Conservation (phyloP, 345 rosid species). For the Garcia nutans region DNA sequence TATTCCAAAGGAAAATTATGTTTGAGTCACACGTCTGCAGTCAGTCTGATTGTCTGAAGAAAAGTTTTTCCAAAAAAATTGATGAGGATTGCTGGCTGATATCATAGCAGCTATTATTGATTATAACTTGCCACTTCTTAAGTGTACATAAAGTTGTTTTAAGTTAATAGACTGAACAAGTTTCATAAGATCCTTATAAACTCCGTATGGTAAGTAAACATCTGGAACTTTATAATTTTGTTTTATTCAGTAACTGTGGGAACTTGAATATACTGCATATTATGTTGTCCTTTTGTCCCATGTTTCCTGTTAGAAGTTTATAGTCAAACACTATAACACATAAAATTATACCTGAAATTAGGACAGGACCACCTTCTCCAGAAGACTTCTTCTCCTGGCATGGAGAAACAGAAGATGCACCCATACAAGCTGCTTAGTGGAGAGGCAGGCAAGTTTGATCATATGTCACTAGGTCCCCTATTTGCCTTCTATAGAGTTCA, state of each 20-base stretch:
- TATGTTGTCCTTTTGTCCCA: constrained; percentile 1
- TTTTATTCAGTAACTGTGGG: constrained; percentile 18
- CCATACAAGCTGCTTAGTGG: constrained; percentile 17
- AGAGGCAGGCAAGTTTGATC: constrained; percentile 36
- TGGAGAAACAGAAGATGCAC: constrained; percentile 28
- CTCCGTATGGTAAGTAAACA: neutral
- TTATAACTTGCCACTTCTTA: neutral
- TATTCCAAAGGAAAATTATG: neutral
- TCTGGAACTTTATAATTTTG: constrained; percentile 3
- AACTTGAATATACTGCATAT: constrained; percentile 12
- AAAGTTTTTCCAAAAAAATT: neutral
- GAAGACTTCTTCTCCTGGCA: constrained; percentile 25
- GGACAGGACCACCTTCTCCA: constrained; percentile 44
- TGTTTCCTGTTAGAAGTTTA: constrained; percentile 3
- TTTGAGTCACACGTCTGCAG: neutral
- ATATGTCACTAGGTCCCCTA: neutral
- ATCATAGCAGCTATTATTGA: neutral
- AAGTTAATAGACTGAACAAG: neutral
- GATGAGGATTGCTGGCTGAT: neutral
- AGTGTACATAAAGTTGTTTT: neutral
- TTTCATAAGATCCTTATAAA: neutral
- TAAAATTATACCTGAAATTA: constrained; percentile 24
- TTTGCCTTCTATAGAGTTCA: constrained; percentile 1
- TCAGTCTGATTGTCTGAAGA: neutral
- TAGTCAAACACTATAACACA: constrained; percentile 9